These are phyloP conservation scores for Fusarium veterinarium DNA, from an alignment of 2,329 filamentous ascomycete species.

Conservation along the genomic window DNA sequence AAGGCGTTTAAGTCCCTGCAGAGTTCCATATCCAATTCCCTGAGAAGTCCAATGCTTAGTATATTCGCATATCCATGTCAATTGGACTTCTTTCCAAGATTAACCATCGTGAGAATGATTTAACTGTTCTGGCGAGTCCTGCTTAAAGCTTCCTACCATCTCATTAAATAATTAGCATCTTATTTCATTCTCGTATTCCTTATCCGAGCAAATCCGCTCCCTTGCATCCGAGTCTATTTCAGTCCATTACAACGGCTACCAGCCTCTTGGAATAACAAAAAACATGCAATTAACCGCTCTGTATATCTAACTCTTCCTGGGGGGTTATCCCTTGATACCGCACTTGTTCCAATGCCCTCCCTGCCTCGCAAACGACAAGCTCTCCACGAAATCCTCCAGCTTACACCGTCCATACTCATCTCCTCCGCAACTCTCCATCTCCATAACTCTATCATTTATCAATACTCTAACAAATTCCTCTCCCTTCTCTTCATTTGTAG, in stretches of 20 bases:
- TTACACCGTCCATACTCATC: constrained; percentile 79
- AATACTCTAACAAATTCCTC: constrained; percentile 83
- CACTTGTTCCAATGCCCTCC: constrained; percentile 76
- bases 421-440: constrained; percentile 74
- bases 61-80: background rate
- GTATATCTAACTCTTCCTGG: constrained; percentile 4
- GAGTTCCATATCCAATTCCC: background rate
- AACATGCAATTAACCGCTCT: constrained; percentile 27
- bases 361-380: constrained; percentile 76
- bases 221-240: constrained; percentile 29
- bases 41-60: background rate
- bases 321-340: background rate
- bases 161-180: background rate
- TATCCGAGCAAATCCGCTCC: constrained; percentile 2
- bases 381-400: constrained; percentile 76
- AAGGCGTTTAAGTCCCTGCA: background rate
- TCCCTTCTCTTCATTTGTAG: constrained; percentile 69
- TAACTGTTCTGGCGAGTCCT: background rate
- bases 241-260: constrained; percentile 1
- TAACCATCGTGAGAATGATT: background rate
- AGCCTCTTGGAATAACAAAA: constrained; percentile 13
- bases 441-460: constrained; percentile 85
- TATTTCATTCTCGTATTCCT: constrained; percentile 13
- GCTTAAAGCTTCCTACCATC: background rate
- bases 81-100: background rate